Base-by-base conservation (phyloP, 2,329 filamentous ascomycete genomes). In the Emergomyces africanus region DNA sequence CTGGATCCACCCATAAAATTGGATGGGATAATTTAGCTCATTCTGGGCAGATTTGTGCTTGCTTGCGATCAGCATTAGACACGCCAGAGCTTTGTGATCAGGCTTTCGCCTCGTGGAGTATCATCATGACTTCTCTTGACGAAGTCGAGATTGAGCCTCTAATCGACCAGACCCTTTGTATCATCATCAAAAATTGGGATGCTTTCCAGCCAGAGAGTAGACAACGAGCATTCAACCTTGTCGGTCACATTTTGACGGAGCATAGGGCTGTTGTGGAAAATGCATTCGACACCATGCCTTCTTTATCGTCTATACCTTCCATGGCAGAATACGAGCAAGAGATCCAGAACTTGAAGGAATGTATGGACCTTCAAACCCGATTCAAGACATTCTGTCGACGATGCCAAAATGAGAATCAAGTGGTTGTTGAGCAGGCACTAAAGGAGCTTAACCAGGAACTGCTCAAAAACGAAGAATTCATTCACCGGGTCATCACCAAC, bases 141-240 rank as follows among this genome's bases (percentile, higher is more conserved):
- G 84, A 86, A 59, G 86, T 90, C 28, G 91, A 96, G 67, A 79
- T 96, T 5, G 85, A 87, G 64, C 79, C 83, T 30, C 80, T 96
- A 42, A 77, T 97, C 9, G 90, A 96, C 69, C 90, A 92, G 60
- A 95, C 91, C 0, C 90, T 97, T 64, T 90, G 91, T 57, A 83
- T 96, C 46, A 84, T 97, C 54, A 85, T 87, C 28, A 85, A 87
- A 64, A 86, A 94, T 67, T 99, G 94, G 94, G 64, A 70, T 4
- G 72, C 66, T 2, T 85, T 97, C 59, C 83, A 85, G 25, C 75
- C 79, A 3, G 70, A 77, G 2, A 85, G 85, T 1, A 83, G 82
- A 62, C 67, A 79, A 3, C 60, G 79, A 58, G 86, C 86, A 2
- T 78, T 83, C 61, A 75, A 80, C 18, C 78, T 90, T 63, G 77